A percentile compares a stretch with the other conserved stretches of the same genome.
Evolutionary conservation across 2,329 filamentous ascomycete species (phyloP).

Genomic region (Ceratocystis lukuohia): DNA sequence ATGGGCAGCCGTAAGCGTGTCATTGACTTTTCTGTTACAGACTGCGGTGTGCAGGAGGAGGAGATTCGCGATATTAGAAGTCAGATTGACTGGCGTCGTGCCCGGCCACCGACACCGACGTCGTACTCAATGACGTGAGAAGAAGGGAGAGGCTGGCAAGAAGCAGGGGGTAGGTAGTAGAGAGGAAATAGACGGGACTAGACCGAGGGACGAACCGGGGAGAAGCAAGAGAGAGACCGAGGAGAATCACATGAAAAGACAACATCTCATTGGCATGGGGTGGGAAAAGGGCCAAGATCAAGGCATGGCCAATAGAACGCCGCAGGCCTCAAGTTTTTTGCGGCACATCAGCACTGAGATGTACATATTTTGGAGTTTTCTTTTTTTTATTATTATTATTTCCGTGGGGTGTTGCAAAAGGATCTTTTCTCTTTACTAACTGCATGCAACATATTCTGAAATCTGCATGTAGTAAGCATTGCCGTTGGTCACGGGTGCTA

Average conservation of each 20-base stretch:
- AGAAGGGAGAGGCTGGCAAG: neutral
- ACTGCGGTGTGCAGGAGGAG: conserved; percentile 16
- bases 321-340: neutral
- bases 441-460: too few relatives aligned
- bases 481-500: too few relatives aligned
- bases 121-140: conserved; percentile 16
- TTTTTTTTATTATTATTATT: neutral
- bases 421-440: neutral
- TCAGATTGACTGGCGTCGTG: conserved; percentile 19
- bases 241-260: neutral
- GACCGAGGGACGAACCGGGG: neutral
- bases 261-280: neutral
- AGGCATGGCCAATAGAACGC: neutral
- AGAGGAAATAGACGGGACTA: neutral
- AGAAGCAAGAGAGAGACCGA: neutral
- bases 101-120: conserved; percentile 17
- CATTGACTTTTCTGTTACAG: conserved; percentile 17
- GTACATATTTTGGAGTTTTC: conserved; percentile 5
- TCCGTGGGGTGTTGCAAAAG: neutral
- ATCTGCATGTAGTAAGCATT: too few relatives aligned
- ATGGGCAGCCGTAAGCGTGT: conserved; percentile 9
- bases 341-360: neutral
- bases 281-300: neutral
- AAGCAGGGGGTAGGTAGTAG: neutral
- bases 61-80: conserved; percentile 18